Percentiles rank a stretch among this genome's conserved stretches.
These are phyloP conservation scores for Schizosaccharomyces osmophilus DNA, from an alignment of 805 yeast genomes.

Conservation along the genomic window DNA sequence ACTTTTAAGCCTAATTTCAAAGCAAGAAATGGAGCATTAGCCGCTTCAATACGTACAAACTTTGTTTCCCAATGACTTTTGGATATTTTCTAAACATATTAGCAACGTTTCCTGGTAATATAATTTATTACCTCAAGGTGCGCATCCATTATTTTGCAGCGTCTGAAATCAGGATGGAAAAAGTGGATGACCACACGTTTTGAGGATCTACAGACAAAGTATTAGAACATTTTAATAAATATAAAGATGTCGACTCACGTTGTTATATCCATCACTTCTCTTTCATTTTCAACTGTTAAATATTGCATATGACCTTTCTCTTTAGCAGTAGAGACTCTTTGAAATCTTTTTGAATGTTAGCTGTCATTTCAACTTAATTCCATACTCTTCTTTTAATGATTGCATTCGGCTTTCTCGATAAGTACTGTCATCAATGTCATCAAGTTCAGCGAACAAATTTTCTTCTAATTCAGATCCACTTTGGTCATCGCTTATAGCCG, in stretches of 20 bases:
- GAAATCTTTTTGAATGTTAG: neutral
- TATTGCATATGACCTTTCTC: neutral
- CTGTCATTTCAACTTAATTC: neutral
- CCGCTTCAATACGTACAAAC: constrained; percentile 32
- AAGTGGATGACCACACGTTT: constrained; percentile 33
- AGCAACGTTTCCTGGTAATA: neutral
- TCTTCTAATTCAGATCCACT: neutral
- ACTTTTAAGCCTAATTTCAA: constrained; percentile 36
- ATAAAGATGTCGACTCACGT: constrained; percentile 11
- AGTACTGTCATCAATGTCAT: neutral
- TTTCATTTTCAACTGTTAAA: constrained; percentile 22
- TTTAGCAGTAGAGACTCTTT: neutral
- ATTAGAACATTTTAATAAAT: neutral
- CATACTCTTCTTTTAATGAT: neutral
- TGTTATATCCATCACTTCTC: constrained; percentile 29
- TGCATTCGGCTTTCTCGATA: neutral
- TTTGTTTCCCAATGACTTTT: constrained; percentile 31
- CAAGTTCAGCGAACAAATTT: neutral
- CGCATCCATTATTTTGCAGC: constrained; percentile 36
- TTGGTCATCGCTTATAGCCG: neutral
- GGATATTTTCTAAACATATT: constrained; percentile 20
- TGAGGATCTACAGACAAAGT: constrained; percentile 5
- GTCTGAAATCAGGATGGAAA: constrained; percentile 31
- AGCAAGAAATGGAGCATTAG: constrained; percentile 47
- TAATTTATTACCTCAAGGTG: constrained; percentile 12